phyloP scores from a whole-genome alignment of 2,329 filamentous ascomycete genomes.

The Calonectria ilicicola region DNA sequence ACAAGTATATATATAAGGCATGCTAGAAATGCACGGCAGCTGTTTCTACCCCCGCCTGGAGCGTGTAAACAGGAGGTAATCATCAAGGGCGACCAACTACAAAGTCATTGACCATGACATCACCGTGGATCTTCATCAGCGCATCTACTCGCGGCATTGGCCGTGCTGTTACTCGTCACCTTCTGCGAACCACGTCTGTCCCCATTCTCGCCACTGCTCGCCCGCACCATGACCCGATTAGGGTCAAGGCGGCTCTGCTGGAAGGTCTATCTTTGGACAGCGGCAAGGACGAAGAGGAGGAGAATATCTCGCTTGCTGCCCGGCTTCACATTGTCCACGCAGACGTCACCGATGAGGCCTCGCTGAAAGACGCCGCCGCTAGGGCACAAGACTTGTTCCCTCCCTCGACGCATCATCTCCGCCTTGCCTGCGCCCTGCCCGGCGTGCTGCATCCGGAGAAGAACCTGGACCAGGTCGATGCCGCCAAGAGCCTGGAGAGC shows the following conservation, averaged over 20 bases:
- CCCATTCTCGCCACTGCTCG: conserved; percentile 62
- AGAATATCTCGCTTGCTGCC: conserved; percentile 35
- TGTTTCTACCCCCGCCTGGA: too few species aligned
- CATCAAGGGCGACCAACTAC: background rate
- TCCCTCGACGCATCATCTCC: conserved; percentile 66
- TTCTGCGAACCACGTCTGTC: conserved; percentile 59
- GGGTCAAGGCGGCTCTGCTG: conserved; percentile 50
- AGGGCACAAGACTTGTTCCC: conserved; percentile 66
- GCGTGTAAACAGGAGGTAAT: too few species aligned
- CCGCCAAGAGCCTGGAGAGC: conserved; percentile 72
- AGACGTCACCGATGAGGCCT: conserved; percentile 70
- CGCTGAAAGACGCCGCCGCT: conserved; percentile 68
- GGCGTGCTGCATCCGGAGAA: conserved; percentile 82
- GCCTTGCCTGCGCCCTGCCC: conserved; percentile 76
- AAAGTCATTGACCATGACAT: conserved; percentile 55
- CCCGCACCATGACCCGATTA: conserved; percentile 45
- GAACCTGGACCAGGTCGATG: conserved; percentile 73
- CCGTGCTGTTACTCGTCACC: conserved; percentile 60
- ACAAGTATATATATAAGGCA: background rate
- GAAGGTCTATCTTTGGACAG: conserved; percentile 38
- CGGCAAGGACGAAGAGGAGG: background rate
- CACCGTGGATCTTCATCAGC: conserved; percentile 65
- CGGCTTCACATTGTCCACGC: conserved; percentile 55
- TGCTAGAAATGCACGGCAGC: background rate
- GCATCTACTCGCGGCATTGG: conserved; percentile 63